A percentile compares a stretch with the other conserved stretches of the same genome.
phyloP scores from a whole-genome alignment of 2,329 filamentous ascomycete species.

The Xylaria sp. region DNA sequence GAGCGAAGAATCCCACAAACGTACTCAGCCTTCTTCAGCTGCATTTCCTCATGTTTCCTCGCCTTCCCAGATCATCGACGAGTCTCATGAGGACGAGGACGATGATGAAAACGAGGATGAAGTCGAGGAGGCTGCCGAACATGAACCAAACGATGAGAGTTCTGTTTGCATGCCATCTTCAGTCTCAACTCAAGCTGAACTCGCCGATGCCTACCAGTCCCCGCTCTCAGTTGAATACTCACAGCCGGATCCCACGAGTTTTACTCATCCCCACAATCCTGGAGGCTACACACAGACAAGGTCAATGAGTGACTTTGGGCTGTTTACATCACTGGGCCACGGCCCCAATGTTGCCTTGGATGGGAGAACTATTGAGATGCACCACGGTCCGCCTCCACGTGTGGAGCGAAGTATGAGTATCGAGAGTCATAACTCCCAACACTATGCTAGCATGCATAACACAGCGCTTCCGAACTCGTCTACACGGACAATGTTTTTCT shows the following conservation, averaged over 20 bases:
- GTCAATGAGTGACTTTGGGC: conserved; percentile 35
- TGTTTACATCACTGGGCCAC: conserved; percentile 32
- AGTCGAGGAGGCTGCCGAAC: conserved; percentile 1
- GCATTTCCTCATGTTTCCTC: conserved; percentile 48
- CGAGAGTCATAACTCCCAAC: conserved; percentile 36
- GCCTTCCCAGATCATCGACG: conserved; percentile 36
- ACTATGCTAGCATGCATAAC: conserved; percentile 38
- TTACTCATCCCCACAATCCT: conserved; percentile 32
- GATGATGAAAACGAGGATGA: conserved; percentile 28
- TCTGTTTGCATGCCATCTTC: conserved; percentile 33
- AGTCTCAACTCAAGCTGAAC: conserved; percentile 30
- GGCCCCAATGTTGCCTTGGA: conserved; percentile 7
- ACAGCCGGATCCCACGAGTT: conserved; percentile 32
- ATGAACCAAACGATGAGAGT: conserved; percentile 27
- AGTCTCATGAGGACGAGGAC: conserved; percentile 37
- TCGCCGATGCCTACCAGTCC: conserved; percentile 40
- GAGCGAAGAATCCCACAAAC: conserved; percentile 48
- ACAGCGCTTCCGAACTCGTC: conserved; percentile 35
- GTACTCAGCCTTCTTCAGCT: conserved; percentile 52
- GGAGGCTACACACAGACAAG: conserved; percentile 35
- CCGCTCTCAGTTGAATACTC: conserved; percentile 40
- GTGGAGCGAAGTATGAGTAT: conserved; percentile 38
- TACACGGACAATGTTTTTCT: conserved; percentile 39
- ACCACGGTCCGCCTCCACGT: conserved; percentile 38
- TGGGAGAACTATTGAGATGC: conserved; percentile 17